Base-by-base conservation (phyloP, 2,329 filamentous ascomycete genomes). In the Septoria linicola region DNA sequence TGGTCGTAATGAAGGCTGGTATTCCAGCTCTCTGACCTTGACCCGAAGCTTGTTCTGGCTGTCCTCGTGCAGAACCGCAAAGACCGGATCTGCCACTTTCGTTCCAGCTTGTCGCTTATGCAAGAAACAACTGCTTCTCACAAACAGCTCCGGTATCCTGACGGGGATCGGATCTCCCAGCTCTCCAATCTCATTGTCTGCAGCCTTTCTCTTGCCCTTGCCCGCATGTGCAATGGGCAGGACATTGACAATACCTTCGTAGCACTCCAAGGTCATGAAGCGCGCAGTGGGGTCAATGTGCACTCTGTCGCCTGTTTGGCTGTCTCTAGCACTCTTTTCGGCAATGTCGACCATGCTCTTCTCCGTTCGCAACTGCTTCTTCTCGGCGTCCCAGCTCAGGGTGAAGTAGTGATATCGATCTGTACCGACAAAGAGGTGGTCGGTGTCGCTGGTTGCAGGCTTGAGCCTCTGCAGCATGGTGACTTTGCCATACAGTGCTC, bases 321-420 rank as follows among this genome's bases (percentile, higher is more conserved):
- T 85, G 64, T 95, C 87, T 45, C 89, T 72, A 23, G 80, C 76
- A 8, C 79, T 78, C 62, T 80, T 80, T 62, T 84, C 80, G 27
- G 80, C 75, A 49, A 85, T 72, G 61, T 85, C 79, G 36, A 80
- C 74, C 67, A 79, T 81, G 53, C 74, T 77, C 69, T 81, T 77
- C 59, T 82, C 66, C 2, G 82, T 85, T 31, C 72, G 72, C 11
- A 84, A 69, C 47, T 77, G 71, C 16, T 74, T 76, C 19, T 65
- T 71, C 1, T 79, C 70, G 0, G 78, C 64, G 62, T 96, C 84
- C 91, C 93, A 99, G 13, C 80, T 83, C 16, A 96, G 71, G 1
- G 89, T 95, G 69, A 97, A 96, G 73, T 96, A 97, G 63, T 90
- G 85, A 61, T 88, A 87, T 49, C 87, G 83, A 66, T 96, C 87